Conservation (phyloP, 257 asterid species). For the Solanum rostratum region DNA sequence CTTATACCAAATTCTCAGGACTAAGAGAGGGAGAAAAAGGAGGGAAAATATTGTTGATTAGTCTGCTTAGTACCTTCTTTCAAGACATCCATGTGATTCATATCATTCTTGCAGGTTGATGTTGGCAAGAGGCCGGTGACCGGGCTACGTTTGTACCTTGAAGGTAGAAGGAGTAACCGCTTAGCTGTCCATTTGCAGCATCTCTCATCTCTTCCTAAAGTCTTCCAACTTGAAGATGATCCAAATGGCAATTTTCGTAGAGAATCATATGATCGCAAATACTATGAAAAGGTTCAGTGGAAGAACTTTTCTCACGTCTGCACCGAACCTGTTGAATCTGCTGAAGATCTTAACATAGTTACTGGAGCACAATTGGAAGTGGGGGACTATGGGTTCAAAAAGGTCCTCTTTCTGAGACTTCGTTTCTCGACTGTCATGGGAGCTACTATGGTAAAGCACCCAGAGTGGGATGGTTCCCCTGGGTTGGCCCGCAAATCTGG, state of each 20-base stretch:
- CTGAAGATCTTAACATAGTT: constrained; percentile 72
- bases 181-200: constrained; percentile 92
- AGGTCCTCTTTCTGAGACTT: constrained; percentile 63
- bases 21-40: neutral
- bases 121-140: constrained; percentile 93
- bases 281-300: constrained; percentile 88
- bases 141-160: constrained; percentile 84
- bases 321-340: constrained; percentile 91
- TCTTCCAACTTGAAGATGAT: constrained; percentile 71
- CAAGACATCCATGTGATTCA: neutral
- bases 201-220: constrained; percentile 83
- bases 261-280: constrained; percentile 60
- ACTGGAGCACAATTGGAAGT: constrained; percentile 85
- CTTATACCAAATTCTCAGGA: neutral
- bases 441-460: constrained; percentile 48
- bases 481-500: constrained; percentile 91
- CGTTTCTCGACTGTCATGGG: constrained; percentile 67
- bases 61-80: neutral
- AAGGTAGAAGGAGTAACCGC: constrained; percentile 90
- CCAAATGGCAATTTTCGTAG: constrained; percentile 42
- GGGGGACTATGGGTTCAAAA: constrained; percentile 69
- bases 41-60: neutral
- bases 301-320: constrained; percentile 95
- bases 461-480: constrained; percentile 98
- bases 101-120: constrained; percentile 56